Base-by-base conservation (phyloP, 306 rosid genomes). In the Castanopsis chinensis region DNA sequence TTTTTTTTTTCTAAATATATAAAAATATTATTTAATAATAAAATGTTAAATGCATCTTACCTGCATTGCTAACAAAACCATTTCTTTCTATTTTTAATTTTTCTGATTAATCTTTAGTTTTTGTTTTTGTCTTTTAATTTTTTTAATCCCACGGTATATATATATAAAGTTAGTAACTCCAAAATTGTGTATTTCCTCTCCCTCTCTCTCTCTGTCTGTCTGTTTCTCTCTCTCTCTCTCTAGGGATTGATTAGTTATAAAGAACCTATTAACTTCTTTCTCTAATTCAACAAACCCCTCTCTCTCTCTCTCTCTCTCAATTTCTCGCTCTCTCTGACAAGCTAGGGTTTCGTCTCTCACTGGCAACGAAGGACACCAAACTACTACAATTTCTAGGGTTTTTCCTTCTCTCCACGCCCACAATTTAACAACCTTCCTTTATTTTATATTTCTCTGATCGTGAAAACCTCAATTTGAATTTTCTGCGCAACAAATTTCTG, bases 321-420 rank as follows among this genome's bases (percentile, higher is more conserved):
- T 10, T 5, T 69, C 59, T 11, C 55, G 33, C 45, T 71, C 72
- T n/a, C 69, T 49, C 56, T 70, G 81, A 80, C 90, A 79, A 78
- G 79, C 81, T 91, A 85, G 96, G 96, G 96, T 87, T 88, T 83
- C 87, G 73, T 23, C 64, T 77, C 85, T 75, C 80, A 80, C 60
- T 53, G 61, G 52, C 73, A 61, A 37, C 45, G 78, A 80, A 76
- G 67, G 60, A 75, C 74, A 43, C 1, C 74, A 18, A 53, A 21
- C 33, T n/a, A 21, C 68, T 52, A 20, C 23, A 76, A 78, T 77
- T 73, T 49, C 1, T 56, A 76, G 89, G 91, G 84, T 74, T 84
- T 83, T 83, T 49, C 25, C 33, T n/a, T 64, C 52, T 52, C 17
- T 71, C 35, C 30, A 67, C 55, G 6, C 20, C 71, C 71, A 13